Evolutionary conservation across 805 yeast genomes (phyloP), one percentile per base, ranked within the genome.

Genomic region (Sporopachydermia quercuum): DNA sequence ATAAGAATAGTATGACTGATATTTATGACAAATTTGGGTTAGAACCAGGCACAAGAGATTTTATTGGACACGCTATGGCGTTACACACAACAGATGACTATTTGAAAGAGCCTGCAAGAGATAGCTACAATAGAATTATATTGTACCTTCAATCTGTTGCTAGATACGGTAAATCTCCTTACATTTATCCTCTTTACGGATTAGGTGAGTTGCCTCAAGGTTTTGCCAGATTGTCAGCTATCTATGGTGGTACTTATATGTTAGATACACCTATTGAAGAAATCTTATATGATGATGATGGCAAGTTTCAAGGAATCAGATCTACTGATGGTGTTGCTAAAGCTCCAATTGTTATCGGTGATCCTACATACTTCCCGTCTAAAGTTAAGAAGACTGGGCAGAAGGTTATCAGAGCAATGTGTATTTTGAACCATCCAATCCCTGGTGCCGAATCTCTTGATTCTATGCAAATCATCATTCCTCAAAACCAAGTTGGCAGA

Each of bases 201-300:
- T 70, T 91, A 43, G 98, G 98, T 39, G 98, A 91, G 61, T 69
- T 91, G 44, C 98, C 98, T n/a, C 98, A 91, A 63, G 98, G 96
- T 5, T 91, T 91, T 65, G 96, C 97, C 6, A 74, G 98, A 57
- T 73, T 91, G 45, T 78, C 94, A 39, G 98, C 98, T 17, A 89
- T 91, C 48, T 86, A 91, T 55, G 98, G 98, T 47, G 98, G 98
- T 53, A 89, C 97, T 15, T 91, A 86, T 57, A 91, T 91, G 98
- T 73, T 91, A 55, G 95, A 86, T 57, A 89, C 94, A 19, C 96
- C 96, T 37, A 76, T 91, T 46, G 94, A 91, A 45, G 94, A 89
- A 62, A 71, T 87, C 15, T 67, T 82, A 39, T 87, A 78, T 58
- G 75, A 70, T 40, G 78, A 72, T 11, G 74, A 71, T 18, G 83